Conservation (phyloP, 1,284 basidiomycete genomes). For the Pterula multifida region DNA sequence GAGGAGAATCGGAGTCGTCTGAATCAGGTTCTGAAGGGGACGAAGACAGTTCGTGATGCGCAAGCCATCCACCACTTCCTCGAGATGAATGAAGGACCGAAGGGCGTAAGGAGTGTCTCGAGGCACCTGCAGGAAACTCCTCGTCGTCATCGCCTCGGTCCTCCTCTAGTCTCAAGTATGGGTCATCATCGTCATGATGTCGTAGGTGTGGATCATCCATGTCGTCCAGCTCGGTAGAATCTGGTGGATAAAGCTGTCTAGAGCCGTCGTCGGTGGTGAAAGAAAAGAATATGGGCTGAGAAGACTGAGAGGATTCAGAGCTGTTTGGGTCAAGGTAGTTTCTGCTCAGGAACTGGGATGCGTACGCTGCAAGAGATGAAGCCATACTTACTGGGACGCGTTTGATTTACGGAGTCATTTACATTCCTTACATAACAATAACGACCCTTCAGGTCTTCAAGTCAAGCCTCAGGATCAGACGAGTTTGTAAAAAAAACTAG, state of each 20-base stretch:
- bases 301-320: slow-evolving; percentile 26
- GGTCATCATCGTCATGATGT: slow-evolving; percentile 51
- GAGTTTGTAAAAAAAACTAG: too few species aligned
- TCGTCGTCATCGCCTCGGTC: slow-evolving; percentile 22
- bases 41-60: slow-evolving; percentile 47
- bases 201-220: slow-evolving; percentile 60
- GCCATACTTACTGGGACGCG: slow-evolving; percentile 3
- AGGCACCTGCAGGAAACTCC: slow-evolving; percentile 24
- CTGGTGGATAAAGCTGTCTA: slow-evolving; percentile 30
- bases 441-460: too few species aligned
- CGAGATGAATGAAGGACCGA: slow-evolving; percentile 15
- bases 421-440: neutral
- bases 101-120: slow-evolving; percentile 36
- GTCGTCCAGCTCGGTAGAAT: slow-evolving; percentile 51
- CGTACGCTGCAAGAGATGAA: slow-evolving; percentile 48
- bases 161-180: slow-evolving; percentile 63
- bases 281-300: slow-evolving; percentile 72
- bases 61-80: slow-evolving; percentile 50
- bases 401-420: neutral
- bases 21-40: slow-evolving; percentile 16
- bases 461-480: too few species aligned
- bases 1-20: slow-evolving; percentile 1
- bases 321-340: slow-evolving; percentile 25
- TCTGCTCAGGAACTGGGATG: slow-evolving; percentile 51
- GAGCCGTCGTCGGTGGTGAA: slow-evolving; percentile 65